phyloP scores from a whole-genome alignment of 2,329 filamentous ascomycete genomes.

The Colletotrichum liaoningense region DNA sequence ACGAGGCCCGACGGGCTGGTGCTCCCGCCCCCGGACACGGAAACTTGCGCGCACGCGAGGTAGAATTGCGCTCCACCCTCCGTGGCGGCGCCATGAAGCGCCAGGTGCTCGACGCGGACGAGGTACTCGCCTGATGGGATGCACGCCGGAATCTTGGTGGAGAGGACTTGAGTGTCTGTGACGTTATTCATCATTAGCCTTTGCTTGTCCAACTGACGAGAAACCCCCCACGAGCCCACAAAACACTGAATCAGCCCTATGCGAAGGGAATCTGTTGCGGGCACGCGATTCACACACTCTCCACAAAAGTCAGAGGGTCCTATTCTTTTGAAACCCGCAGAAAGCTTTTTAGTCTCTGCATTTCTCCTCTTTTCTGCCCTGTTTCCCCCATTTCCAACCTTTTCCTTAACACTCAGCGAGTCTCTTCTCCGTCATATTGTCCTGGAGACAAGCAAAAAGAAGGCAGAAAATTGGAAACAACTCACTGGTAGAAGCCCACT shows the following conservation, averaged over 20 bases:
- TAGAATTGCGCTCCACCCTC: constrained; percentile 59
- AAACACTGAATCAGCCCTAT: constrained; percentile 27
- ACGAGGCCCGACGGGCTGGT: constrained; percentile 48
- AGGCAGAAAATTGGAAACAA: constrained; percentile 22
- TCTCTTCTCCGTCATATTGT: background rate
- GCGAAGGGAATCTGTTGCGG: background rate
- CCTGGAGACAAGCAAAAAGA: background rate
- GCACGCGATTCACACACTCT: background rate
- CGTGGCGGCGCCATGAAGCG: constrained; percentile 54
- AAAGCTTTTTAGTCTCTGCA: background rate
- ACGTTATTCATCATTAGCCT: background rate
- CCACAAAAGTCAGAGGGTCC: background rate
- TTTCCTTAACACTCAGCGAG: background rate
- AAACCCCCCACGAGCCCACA: background rate
- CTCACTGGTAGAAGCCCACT: constrained; percentile 52
- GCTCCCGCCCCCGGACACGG: constrained; percentile 54
- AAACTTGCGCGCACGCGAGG: constrained; percentile 53
- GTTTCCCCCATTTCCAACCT: background rate
- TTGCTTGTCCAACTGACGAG: background rate
- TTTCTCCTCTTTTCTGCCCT: background rate
- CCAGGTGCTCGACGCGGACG: constrained; percentile 61
- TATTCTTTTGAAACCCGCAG: constrained; percentile 16
- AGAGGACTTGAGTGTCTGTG: constrained; percentile 10
- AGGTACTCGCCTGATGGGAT: constrained; percentile 56
- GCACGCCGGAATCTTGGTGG: constrained; percentile 27